Base-by-base conservation (phyloP, 2,329 filamentous ascomycete genomes). In the Gaeumannomyces sp. region DNA sequence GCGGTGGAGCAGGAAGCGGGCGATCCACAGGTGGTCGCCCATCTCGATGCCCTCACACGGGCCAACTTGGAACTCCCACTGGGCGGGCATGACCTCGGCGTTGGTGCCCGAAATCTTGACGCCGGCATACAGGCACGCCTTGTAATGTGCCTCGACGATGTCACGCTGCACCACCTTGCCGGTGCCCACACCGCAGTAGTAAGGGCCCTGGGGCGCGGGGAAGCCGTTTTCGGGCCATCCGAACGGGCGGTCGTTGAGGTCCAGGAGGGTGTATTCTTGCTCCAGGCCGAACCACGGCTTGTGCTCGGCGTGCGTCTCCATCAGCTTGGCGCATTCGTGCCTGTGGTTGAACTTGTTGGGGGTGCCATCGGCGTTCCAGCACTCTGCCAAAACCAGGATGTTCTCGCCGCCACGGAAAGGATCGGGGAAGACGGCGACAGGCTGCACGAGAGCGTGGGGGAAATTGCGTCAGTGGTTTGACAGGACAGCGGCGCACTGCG, bases 301-400 rank as follows among this genome's bases (percentile, higher is more conserved):
- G 73, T 94, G 89, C 65, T 87, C 83, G 77, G 88, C 88, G 79
- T 97, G 88, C 68, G 88, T 85, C 78, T 95, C 88, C 92, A 98
- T 96, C 73, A 97, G 84, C 79, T 95, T 90, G 75, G 87, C 87
- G 74, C 89, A 90, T 74, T 98, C 94, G 77, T 97, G 90, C 72
- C 95, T 92, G 89, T 89, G 91, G 90, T 99, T 99, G 90, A 87
- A 98, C 80, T 96, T 93, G 89, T 98, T 99, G 79, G 95, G 95
- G 69, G 88, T 92, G 76, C 93, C 93, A 79, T 97, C 93, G 70
- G 91, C 83, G 76, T 94, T 93, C 90, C 92, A 97, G 80, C 92
- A 96, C 84, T 97, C 94, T 76, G 89, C 87, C 74, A 98, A 90
- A 73, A 98, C 94, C 72, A 97, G 87, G 78, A 97, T 90, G 85